Evolutionary conservation across 2,329 filamentous ascomycete species (phyloP).

Genomic region (Fusarium cyanostomum): DNA sequence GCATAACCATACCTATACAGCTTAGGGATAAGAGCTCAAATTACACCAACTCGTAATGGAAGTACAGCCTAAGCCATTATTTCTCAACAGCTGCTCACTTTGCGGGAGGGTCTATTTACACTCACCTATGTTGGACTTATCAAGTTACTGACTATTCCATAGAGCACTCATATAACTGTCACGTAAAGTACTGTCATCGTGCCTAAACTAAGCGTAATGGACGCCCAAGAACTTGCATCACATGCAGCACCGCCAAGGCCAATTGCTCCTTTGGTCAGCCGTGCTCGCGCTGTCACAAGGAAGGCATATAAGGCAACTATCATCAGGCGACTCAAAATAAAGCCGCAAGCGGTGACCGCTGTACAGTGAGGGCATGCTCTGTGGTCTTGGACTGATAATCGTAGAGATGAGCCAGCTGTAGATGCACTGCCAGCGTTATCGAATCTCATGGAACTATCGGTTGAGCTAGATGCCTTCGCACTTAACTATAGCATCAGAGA

Average conservation of each 20-base stretch:
- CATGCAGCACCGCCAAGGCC: conserved; percentile 35
- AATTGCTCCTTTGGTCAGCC: conserved; percentile 41
- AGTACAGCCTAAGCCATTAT: not conserved
- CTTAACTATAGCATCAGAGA: not conserved
- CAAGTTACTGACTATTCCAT: not conserved
- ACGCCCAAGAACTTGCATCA: conserved; percentile 33
- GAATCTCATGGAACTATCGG: not conserved
- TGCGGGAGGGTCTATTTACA: conserved; percentile 29
- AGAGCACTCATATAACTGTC: conserved; percentile 39
- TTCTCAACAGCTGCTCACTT: conserved; percentile 24
- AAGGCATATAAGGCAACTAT: conserved; percentile 26
- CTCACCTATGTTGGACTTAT: too few relatives aligned
- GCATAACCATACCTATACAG: fast-evolving
- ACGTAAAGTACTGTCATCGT: conserved; percentile 40
- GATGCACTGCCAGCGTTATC: not conserved
- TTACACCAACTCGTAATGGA: conserved; percentile 1
- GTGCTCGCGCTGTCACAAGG: conserved; percentile 32
- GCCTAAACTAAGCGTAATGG: conserved; percentile 40
- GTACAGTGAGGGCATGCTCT: not conserved
- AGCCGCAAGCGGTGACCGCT: fast-evolving
- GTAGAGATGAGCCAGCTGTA: not conserved
- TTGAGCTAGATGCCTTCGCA: not conserved
- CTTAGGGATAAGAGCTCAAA: fast-evolving
- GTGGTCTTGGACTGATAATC: fast-evolving
- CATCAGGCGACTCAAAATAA: not conserved